Conservation (phyloP, 768 basidiomycete species). For the Pholiota molesta region DNA sequence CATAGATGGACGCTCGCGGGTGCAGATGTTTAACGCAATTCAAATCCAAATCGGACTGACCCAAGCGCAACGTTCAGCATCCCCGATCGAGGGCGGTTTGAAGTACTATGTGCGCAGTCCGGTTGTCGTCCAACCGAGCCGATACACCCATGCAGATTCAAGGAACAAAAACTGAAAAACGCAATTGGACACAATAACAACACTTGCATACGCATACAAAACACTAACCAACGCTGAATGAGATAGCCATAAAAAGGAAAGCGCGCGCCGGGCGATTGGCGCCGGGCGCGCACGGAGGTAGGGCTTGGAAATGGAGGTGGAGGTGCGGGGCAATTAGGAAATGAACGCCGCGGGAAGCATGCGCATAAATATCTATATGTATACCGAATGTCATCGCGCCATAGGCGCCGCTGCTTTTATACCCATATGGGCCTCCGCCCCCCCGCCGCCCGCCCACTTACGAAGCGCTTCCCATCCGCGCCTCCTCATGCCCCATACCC, state of each 20-base stretch:
- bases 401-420: no score
- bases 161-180: neutral
- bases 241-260: neutral
- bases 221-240: neutral
- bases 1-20: no score
- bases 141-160: neutral
- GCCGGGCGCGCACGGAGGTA: neutral
- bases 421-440: neutral
- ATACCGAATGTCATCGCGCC: no score
- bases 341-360: neutral
- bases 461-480: constrained; percentile 22
- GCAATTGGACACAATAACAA: neutral
- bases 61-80: neutral
- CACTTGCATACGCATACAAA: neutral
- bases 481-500: constrained; percentile 24
- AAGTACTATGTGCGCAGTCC: neutral
- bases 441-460: neutral
- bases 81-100: constrained; percentile 19
- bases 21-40: no score
- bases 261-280: neutral
- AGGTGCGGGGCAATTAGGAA: neutral
- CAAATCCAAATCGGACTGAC: no score
- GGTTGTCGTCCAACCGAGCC: constrained; percentile 11
- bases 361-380: no score
- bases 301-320: neutral